Evolutionary conservation across 306 rosid species (phyloP).

Genomic region (Prunus fruticosa): DNA sequence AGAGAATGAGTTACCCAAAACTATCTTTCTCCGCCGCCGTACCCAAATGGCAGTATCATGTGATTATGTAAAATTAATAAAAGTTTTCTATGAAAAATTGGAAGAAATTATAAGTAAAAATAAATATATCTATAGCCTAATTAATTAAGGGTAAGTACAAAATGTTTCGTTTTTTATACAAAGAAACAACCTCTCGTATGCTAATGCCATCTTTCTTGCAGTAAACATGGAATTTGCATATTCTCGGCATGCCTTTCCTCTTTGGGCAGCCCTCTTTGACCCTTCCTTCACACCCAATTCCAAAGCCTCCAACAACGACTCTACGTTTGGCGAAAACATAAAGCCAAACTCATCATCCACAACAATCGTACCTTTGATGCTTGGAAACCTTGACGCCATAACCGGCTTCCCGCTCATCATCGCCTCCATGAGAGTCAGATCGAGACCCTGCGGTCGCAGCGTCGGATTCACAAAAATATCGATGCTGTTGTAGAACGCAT

Average conservation of each 20-base stretch:
- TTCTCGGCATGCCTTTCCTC: slow-evolving; percentile 68
- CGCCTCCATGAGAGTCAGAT: slow-evolving; percentile 93
- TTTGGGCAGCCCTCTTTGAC: slow-evolving; percentile 43
- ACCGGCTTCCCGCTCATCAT: slow-evolving; percentile 89
- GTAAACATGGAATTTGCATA: slow-evolving; percentile 85
- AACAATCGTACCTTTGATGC: slow-evolving; percentile 76
- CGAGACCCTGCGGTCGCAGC: slow-evolving; percentile 89
- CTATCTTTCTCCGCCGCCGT: too few species aligned
- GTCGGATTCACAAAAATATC: slow-evolving; percentile 90
- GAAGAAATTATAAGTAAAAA: neutral
- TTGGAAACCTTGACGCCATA: slow-evolving; percentile 84
- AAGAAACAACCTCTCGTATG: slow-evolving; percentile 81
- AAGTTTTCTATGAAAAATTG: neutral
- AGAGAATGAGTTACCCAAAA: too few species aligned
- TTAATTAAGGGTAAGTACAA: slow-evolving; percentile 55
- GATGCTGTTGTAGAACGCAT: slow-evolving; percentile 73
- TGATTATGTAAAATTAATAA: neutral
- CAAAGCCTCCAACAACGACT: slow-evolving; percentile 64
- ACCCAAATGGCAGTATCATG: too few species aligned
- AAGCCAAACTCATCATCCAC: slow-evolving; percentile 80
- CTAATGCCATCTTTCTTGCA: slow-evolving; percentile 80
- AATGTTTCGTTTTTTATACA: slow-evolving; percentile 66
- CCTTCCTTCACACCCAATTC: slow-evolving; percentile 70
- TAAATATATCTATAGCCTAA: neutral
- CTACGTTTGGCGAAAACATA: slow-evolving; percentile 86